A percentile compares a stretch with the other conserved stretches of the same genome.
These are phyloP conservation scores for Tilletia indica DNA, from an alignment of 1,284 basidiomycete genomes.

Conservation along the genomic window DNA sequence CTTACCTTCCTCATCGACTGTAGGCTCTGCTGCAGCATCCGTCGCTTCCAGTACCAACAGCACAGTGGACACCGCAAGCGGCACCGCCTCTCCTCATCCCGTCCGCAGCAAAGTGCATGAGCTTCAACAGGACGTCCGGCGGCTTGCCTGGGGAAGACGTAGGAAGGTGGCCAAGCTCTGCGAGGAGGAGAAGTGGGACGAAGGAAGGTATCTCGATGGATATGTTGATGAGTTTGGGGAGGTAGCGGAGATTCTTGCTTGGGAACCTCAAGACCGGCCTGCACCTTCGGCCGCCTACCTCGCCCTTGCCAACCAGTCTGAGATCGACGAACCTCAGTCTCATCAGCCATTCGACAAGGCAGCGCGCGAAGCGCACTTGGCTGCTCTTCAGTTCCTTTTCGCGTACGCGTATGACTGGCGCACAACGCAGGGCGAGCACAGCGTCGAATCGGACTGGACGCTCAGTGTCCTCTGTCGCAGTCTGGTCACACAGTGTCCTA, in stretches of 20 bases:
- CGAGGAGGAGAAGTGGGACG: slow-evolving; percentile 31
- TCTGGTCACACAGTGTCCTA: slow-evolving; percentile 8
- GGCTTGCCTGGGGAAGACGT: slow-evolving; percentile 16
- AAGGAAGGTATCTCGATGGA: slow-evolving; percentile 28
- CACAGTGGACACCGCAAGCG: background rate
- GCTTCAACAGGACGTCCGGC: slow-evolving; percentile 12
- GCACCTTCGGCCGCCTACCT: slow-evolving; percentile 2
- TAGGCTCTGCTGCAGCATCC: background rate
- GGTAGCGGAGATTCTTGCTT: slow-evolving; percentile 13
- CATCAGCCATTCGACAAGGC: background rate
- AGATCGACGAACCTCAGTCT: background rate
- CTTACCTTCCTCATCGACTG: background rate
- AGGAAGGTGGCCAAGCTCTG: slow-evolving; percentile 9
- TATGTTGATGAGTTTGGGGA: slow-evolving; percentile 22
- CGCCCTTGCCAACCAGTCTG: background rate
- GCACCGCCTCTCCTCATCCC: background rate
- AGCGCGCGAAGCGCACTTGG: slow-evolving; percentile 1
- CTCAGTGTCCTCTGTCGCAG: slow-evolving; percentile 27
- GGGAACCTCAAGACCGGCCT: background rate
- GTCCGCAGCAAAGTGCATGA: slow-evolving; percentile 4
- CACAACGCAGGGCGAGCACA: slow-evolving; percentile 22
- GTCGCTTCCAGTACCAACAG: background rate
- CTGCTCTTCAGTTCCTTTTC: slow-evolving; percentile 24
- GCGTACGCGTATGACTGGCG: slow-evolving; percentile 28
- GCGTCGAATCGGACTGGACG: slow-evolving; percentile 30